Evolutionary conservation across 805 yeast species (phyloP), one percentile per base, ranked within the genome.

Genomic region (Hanseniaspora guilliermondii): DNA sequence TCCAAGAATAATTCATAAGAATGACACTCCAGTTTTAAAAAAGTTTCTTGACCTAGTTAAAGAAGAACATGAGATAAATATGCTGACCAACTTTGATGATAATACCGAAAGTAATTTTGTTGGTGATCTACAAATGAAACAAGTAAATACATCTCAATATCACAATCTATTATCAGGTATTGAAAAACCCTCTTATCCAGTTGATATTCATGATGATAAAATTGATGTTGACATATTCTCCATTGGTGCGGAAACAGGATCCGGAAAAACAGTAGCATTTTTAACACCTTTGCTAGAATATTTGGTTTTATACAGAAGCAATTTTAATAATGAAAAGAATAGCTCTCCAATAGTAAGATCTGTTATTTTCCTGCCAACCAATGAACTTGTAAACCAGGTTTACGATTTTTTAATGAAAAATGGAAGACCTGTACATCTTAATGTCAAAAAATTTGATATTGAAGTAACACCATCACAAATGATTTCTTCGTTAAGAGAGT

Each of bases 181-280:
- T 9, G 32, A 30, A 4, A 44, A 44, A 32, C 47, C 47, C 2
- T 17, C 47, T 2, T 44, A 30, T 27, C 47, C 47, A 9, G 47
- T 30, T 30, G 36, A 25, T 27, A 12, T 19, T 4, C 32, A 27
- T 17, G 33, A 44, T n/a, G 19, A 30, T 12, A 44, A 44, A 16
- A 12, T 44, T 25, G 47, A 30, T 25, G 14, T 30, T 17, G 47
- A 80, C 59, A 76, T 82, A 0, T 87, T 79, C 71, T 79, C 93
- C 2, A 67, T 91, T 53, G 97, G 97, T 0, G 96, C 97, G 2
- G 97, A 93, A 65, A 91, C 98, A 0, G 98, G 98, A 0, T 84
- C 95, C 0, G 98, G 98, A 8, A 91, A 91, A 64, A 91, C 98
- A 0, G 80, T 95, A 81, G 88, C 97, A 0, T 91, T 89, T 63